These are phyloP conservation scores for Phyllosticta citrichinensis DNA, from an alignment of 2,329 filamentous ascomycete genomes.

Conservation along the genomic window DNA sequence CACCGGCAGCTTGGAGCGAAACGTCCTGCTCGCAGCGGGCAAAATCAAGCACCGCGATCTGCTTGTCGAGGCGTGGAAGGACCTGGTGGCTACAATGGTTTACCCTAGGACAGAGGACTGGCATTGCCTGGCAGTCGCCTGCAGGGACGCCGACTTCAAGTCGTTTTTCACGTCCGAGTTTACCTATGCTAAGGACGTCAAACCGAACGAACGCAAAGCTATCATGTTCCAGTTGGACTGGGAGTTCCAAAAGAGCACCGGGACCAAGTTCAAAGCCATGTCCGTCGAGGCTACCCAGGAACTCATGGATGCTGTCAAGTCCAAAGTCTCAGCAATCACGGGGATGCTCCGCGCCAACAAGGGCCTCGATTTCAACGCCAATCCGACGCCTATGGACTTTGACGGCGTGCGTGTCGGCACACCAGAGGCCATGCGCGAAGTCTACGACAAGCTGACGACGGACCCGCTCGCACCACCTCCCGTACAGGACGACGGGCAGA, in stretches of 20 bases:
- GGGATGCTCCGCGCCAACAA: constrained; percentile 5
- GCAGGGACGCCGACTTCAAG: constrained; percentile 15
- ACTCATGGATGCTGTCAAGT: constrained; percentile 17
- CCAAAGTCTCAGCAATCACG: constrained; percentile 20
- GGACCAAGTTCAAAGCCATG: constrained; percentile 4
- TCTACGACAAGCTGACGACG: constrained; percentile 37
- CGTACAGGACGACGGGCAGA: constrained; percentile 7
- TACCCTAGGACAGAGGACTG: constrained; percentile 22
- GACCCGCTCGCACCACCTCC: constrained; percentile 21
- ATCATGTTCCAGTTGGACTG: constrained; percentile 1
- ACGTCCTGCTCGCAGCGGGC: constrained; percentile 21
- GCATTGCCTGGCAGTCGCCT: constrained; percentile 24
- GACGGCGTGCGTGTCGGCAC: constrained; percentile 17
- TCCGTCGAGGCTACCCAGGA: constrained; percentile 1
- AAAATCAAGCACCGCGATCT: constrained; percentile 16
- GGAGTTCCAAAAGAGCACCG: neutral
- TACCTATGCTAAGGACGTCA: constrained; percentile 17
- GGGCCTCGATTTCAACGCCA: constrained; percentile 20
- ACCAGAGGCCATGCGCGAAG: constrained; percentile 21
- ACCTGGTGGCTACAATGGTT: constrained; percentile 16
- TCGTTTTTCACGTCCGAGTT: constrained; percentile 21
- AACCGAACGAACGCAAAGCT: no score
- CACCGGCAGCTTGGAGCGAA: neutral
- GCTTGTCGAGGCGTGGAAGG: constrained; percentile 19
- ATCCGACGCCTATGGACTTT: constrained; percentile 29